A percentile compares a stretch with the other conserved stretches of the same genome.
phyloP scores from a whole-genome alignment of 208 protist genomes.

The Leishmania gerbilli region DNA sequence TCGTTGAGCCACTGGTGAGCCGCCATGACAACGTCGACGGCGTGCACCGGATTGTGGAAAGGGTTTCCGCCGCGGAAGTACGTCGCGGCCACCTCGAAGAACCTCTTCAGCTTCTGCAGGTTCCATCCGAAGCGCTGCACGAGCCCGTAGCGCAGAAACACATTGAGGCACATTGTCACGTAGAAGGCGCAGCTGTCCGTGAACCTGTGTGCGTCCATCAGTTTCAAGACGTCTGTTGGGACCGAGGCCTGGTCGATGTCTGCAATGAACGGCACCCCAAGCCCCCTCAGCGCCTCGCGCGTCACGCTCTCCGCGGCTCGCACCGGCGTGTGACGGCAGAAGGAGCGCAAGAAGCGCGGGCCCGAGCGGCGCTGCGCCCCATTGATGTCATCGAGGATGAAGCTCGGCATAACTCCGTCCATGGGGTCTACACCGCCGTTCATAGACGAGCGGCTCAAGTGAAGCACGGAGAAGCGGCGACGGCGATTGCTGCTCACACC shows the following conservation, averaged over 20 bases:
- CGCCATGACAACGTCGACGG: slow-evolving; percentile 67
- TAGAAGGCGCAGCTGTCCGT: slow-evolving; percentile 26
- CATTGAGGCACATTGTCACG: slow-evolving; percentile 57
- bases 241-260: slow-evolving; percentile 35
- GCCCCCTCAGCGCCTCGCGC: slow-evolving; percentile 24
- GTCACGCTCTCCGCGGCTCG: slow-evolving; percentile 35
- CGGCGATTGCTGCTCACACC: not conserved
- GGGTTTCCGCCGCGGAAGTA: slow-evolving; percentile 66
- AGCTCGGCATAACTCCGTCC: slow-evolving; percentile 33
- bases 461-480: slow-evolving; percentile 30
- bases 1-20: slow-evolving; percentile 62
- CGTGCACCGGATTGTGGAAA: slow-evolving; percentile 78
- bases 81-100: slow-evolving; percentile 40
- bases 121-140: slow-evolving; percentile 54
- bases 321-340: slow-evolving; percentile 45
- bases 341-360: slow-evolving; percentile 49
- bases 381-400: slow-evolving; percentile 28
- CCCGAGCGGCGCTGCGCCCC: slow-evolving; percentile 15
- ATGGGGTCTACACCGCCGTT: slow-evolving; percentile 28
- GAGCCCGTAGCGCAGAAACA: slow-evolving; percentile 70
- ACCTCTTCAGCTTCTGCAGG: slow-evolving; percentile 40
- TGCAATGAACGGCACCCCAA: slow-evolving; percentile 48
- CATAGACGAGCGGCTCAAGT: slow-evolving; percentile 29
- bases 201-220: slow-evolving; percentile 26
- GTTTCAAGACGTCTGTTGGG: slow-evolving; percentile 14